Conservation (phyloP, 129 eudicot genomes). For the Artemisia annua region DNA sequence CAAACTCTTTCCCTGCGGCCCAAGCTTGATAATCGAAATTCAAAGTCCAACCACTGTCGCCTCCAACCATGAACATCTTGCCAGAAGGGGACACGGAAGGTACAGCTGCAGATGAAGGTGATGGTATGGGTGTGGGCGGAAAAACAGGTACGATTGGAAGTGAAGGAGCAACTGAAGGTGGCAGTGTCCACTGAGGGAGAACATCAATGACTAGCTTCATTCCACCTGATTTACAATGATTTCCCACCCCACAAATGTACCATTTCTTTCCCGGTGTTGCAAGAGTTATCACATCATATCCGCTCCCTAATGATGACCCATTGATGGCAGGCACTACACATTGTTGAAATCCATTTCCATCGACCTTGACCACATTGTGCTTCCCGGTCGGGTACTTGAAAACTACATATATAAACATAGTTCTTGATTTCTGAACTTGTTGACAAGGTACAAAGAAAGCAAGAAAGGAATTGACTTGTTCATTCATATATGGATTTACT, state of each 20-base stretch:
- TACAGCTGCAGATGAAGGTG: neutral
- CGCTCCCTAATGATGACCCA: slow-evolving; percentile 19
- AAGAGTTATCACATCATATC: slow-evolving; percentile 36
- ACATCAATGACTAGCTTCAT: slow-evolving; percentile 14
- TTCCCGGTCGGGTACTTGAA: slow-evolving; percentile 30
- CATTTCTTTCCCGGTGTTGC: slow-evolving; percentile 39
- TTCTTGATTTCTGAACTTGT: no score
- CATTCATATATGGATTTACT: no score
- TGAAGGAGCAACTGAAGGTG: neutral
- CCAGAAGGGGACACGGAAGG: neutral
- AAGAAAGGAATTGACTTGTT: no score
- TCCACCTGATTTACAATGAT: slow-evolving; percentile 29
- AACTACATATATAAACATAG: neutral
- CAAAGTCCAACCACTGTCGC: slow-evolving; percentile 28
- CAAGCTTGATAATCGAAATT: slow-evolving; percentile 36
- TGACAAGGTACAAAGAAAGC: no score
- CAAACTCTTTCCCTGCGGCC: slow-evolving; percentile 25
- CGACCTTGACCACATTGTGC: slow-evolving; percentile 42
- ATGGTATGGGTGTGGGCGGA: no score
- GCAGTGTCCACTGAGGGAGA: neutral
- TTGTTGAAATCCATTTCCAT: slow-evolving; percentile 33
- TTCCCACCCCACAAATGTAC: slow-evolving; percentile 44
- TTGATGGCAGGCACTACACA: slow-evolving; percentile 5
- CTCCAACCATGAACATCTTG: slow-evolving; percentile 27
- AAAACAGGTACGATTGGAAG: neutral